Evolutionary conservation across 1,139 yeast species (phyloP).

Genomic region (Neolecta irregularis): DNA sequence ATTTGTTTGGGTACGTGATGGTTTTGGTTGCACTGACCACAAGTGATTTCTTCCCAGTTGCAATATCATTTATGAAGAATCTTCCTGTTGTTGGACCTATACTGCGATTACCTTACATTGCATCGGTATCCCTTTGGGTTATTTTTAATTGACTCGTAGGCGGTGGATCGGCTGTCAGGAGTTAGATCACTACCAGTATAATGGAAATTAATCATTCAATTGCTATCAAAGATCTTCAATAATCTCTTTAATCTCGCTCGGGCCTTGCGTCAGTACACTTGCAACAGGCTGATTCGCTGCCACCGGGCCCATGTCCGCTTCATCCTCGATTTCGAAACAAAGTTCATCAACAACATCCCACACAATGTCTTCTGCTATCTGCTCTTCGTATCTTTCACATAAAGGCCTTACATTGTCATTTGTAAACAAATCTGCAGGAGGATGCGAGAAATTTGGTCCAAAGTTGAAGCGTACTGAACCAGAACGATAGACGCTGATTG

Average conservation of each 20-base stretch:
- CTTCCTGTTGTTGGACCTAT: constrained; percentile 80
- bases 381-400: constrained; percentile 48
- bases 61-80: constrained; percentile 75
- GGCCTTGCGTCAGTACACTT: too few relatives aligned
- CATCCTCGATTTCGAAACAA: constrained; percentile 45
- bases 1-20: constrained; percentile 30
- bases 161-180: background rate
- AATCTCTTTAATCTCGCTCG: constrained; percentile 5
- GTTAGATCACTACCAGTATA: background rate
- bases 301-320: background rate
- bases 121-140: too few relatives aligned
- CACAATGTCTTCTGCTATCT: constrained; percentile 63
- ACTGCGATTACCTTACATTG: constrained; percentile 63
- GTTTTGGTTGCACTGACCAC: constrained; percentile 29
- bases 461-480: constrained; percentile 60
- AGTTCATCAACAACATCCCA: constrained; percentile 80
- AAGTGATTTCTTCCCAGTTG: constrained; percentile 67
- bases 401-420: constrained; percentile 31
- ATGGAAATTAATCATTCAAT: too few relatives aligned
- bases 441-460: constrained; percentile 45
- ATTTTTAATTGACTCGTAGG: too few relatives aligned
- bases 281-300: background rate
- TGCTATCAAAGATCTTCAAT: too few relatives aligned
- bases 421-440: constrained; percentile 24
- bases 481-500: constrained; percentile 65